Percentiles rank a stretch among this genome's conserved stretches.
Evolutionary conservation across 345 rosid genomes (phyloP).

Genomic region (Pistacia atlantica): DNA sequence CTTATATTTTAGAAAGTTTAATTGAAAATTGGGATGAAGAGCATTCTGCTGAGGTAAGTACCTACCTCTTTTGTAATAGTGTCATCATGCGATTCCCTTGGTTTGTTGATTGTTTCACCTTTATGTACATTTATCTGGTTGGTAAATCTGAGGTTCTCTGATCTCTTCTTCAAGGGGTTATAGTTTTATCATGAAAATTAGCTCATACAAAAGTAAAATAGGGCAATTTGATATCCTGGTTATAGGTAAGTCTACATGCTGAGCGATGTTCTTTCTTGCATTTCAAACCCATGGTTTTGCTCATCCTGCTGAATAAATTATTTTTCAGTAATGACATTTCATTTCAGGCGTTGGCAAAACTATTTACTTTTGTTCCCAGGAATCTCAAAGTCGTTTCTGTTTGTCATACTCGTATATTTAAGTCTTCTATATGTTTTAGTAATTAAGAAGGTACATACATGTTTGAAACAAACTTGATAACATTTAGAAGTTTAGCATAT

Average conservation of each 20-base stretch:
- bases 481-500: too few species aligned
- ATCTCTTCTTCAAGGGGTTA: neutral
- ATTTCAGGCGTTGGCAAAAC: too few species aligned
- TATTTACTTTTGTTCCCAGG: too few species aligned
- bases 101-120: constrained; percentile 3
- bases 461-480: neutral
- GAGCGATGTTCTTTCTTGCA: neutral
- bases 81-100: constrained; percentile 2
- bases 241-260: neutral
- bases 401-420: neutral
- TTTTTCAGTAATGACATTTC: too few species aligned
- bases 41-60: constrained; percentile 82
- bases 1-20: constrained; percentile 84
- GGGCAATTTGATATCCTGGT: neutral
- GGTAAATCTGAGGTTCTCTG: neutral
- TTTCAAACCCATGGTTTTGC: neutral
- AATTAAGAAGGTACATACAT: neutral
- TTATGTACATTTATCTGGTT: constrained; percentile 1
- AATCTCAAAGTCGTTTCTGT: too few species aligned
- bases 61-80: constrained; percentile 4
- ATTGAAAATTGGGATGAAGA: constrained; percentile 95
- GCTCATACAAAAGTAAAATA: neutral
- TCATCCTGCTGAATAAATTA: neutral
- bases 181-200: neutral
- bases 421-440: neutral